These are phyloP conservation scores for Trichoderma afroharzianum DNA, from an alignment of 2,329 filamentous ascomycete genomes.

Conservation along the genomic window DNA sequence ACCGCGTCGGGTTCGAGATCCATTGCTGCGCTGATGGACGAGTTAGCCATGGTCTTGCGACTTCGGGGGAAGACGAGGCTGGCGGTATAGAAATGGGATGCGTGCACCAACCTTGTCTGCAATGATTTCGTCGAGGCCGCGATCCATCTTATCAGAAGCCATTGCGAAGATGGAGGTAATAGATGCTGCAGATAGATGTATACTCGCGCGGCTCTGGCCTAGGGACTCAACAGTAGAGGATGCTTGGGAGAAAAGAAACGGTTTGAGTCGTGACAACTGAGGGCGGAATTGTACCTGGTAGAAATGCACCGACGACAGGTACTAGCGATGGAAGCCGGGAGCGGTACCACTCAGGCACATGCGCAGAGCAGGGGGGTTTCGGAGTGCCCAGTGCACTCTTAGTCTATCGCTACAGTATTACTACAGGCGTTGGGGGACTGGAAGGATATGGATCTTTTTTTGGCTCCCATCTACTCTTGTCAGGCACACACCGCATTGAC, in stretches of 20 bases:
- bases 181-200: not conserved
- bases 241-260: not conserved
- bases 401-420: not conserved
- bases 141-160: constrained; percentile 46
- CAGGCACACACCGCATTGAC: not conserved
- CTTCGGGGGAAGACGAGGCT: not conserved
- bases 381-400: not conserved
- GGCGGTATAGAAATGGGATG: not conserved
- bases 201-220: not conserved
- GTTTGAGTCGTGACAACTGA: not conserved
- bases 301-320: not conserved
- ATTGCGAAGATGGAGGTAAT: constrained; percentile 24
- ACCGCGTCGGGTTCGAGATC: constrained; percentile 34
- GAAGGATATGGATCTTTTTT: not conserved
- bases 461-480: not conserved
- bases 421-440: not conserved
- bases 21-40: constrained; percentile 31
- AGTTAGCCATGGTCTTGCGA: constrained; percentile 14
- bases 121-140: constrained; percentile 56
- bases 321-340: not conserved
- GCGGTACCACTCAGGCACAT: not conserved
- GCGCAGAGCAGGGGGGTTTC: not conserved
- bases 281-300: not conserved
- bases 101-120: constrained; percentile 42
- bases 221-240: not conserved